Conservation (phyloP, 2,329 filamentous ascomycete species). For the Cucurbitaria berberidis region DNA sequence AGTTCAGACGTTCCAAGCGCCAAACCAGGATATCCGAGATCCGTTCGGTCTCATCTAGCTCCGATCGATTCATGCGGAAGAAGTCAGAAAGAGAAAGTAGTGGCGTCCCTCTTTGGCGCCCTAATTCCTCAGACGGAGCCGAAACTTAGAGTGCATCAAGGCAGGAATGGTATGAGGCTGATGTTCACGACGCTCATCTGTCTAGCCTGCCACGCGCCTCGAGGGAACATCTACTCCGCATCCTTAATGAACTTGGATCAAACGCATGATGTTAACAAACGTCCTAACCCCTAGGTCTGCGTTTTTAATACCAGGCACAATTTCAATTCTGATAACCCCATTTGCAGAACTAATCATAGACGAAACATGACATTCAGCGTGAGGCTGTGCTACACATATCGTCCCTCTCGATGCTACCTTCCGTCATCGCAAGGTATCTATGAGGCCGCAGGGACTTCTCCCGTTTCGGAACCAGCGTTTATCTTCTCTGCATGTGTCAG, state of each 20-base stretch:
- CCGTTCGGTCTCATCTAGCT: constrained; percentile 24
- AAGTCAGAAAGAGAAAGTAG: constrained; percentile 3
- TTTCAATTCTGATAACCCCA: constrained; percentile 18
- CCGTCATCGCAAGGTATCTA: constrained; percentile 15
- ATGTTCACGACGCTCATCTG: background rate
- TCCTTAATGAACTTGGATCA: constrained; percentile 2
- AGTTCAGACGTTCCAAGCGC: constrained; percentile 31
- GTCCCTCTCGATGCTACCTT: constrained; percentile 11
- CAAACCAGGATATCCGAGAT: constrained; percentile 27
- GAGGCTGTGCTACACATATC: background rate
- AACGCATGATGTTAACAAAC: constrained; percentile 35
- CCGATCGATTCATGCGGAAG: constrained; percentile 6
- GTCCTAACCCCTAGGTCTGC: background rate
- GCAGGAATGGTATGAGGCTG: constrained; percentile 7
- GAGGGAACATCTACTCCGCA: background rate
- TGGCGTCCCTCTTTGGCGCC: background rate
- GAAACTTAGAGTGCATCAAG: constrained; percentile 31
- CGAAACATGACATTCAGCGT: constrained; percentile 23
- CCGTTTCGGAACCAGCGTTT: constrained; percentile 31
- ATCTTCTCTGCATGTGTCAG: constrained; percentile 20
- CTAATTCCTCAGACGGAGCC: constrained; percentile 21
- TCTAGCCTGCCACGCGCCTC: background rate
- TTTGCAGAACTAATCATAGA: constrained; percentile 25
- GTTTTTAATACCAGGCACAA: constrained; percentile 25
- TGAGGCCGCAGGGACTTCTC: constrained; percentile 16